Conservation (phyloP, 2,329 filamentous ascomycete genomes). For the Chalaropsis thielavioides region DNA sequence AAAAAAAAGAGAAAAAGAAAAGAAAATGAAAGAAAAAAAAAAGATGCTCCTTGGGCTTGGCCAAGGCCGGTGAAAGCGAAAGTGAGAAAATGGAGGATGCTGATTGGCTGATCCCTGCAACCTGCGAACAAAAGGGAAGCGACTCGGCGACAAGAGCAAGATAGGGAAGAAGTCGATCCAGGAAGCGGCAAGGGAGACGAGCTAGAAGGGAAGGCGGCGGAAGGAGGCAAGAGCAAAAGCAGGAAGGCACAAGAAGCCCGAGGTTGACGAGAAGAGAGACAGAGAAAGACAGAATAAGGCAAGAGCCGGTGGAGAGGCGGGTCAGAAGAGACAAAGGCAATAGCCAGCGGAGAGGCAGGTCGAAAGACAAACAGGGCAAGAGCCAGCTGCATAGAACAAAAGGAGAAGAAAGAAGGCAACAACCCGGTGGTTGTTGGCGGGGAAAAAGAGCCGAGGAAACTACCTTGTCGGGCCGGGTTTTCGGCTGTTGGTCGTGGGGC, state of each 20-base stretch:
- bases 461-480: not conserved
- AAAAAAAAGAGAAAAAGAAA: constrained; percentile 4
- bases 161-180: not conserved
- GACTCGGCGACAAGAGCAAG: not conserved
- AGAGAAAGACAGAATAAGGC: not conserved
- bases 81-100: not conserved
- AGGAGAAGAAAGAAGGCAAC: not conserved
- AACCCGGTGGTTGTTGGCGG: not conserved
- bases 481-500: not conserved
- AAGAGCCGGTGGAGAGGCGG: not conserved
- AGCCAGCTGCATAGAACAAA: not conserved
- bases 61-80: not conserved
- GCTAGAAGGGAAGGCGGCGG: too few relatives aligned
- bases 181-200: not conserved
- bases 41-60: not conserved
- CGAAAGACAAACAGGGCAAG: too few relatives aligned
- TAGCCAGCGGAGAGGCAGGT: not conserved
- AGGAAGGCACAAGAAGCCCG: not conserved
- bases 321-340: not conserved
- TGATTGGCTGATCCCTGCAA: not conserved
- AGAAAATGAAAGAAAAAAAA: not conserved
- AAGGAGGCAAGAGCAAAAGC: not conserved
- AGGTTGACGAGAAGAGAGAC: not conserved
- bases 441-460: not conserved
- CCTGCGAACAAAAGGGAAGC: not conserved